Evolutionary conservation across 192 early-diverging fungal genomes (phyloP).

Genomic region (Diversispora eburnea): DNA sequence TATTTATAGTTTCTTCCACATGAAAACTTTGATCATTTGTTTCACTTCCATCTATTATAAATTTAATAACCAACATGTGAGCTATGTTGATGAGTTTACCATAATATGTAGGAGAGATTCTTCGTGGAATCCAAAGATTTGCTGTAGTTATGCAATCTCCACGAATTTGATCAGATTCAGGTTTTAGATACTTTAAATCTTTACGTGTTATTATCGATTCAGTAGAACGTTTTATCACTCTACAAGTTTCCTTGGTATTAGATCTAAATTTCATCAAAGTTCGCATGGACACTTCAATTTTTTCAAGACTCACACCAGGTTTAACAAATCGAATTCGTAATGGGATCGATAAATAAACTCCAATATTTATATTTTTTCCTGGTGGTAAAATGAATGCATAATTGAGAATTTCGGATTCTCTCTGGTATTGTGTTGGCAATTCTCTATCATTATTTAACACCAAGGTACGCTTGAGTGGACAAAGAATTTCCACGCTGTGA

Average conservation of each 20-base stretch:
- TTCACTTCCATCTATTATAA: background rate
- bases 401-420: slow-evolving; percentile 10
- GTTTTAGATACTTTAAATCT: slow-evolving; percentile 11
- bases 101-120: slow-evolving; percentile 14
- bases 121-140: slow-evolving; percentile 18
- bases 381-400: slow-evolving; percentile 27
- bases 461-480: slow-evolving; percentile 17
- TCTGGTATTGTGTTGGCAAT: background rate
- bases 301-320: slow-evolving; percentile 20
- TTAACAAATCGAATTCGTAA: slow-evolving; percentile 13
- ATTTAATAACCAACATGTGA: slow-evolving; percentile 17
- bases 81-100: slow-evolving; percentile 12
- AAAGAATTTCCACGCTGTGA: slow-evolving; percentile 11
- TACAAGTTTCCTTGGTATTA: slow-evolving; percentile 12
- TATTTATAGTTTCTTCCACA: slow-evolving; percentile 14
- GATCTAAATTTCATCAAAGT: slow-evolving; percentile 18
- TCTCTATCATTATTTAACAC: slow-evolving; percentile 21
- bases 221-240: background rate
- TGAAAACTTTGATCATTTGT: background rate
- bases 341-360: slow-evolving; percentile 23
- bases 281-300: slow-evolving; percentile 7
- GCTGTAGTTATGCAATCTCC: slow-evolving; percentile 24
- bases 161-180: background rate
- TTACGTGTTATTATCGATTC: slow-evolving; percentile 14
- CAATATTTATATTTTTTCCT: slow-evolving; percentile 22